These are phyloP conservation scores for Chlorella sp. DNA, from an alignment of 139 green algal genomes.

Conservation along the genomic window DNA sequence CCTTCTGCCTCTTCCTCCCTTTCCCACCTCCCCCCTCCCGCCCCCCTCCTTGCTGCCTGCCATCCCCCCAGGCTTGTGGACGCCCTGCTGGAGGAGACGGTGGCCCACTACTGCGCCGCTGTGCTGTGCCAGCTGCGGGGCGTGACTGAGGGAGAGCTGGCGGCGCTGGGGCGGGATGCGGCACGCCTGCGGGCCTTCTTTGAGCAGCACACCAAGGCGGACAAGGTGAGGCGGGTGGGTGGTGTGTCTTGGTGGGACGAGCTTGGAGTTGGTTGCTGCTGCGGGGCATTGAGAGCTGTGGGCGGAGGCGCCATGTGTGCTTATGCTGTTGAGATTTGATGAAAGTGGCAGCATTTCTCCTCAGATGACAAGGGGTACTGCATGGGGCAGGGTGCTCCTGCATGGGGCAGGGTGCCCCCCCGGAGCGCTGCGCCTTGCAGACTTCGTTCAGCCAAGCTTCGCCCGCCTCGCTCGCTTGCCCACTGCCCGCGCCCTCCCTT, in stretches of 20 bases:
- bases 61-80: conserved; percentile 48
- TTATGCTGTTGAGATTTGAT: background rate
- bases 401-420: no score
- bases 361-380: no score
- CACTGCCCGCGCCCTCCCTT: no score
- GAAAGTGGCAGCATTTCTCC: no score
- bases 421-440: no score
- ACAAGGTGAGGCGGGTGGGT: conserved; percentile 41
- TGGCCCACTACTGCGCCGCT: conserved; percentile 61
- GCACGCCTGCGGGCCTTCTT: conserved; percentile 67
- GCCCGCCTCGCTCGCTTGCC: no score
- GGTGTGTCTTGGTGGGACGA: no score
- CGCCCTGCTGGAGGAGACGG: conserved; percentile 54
- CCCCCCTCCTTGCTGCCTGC: background rate
- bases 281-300: background rate
- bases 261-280: no score
- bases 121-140: conserved; percentile 50
- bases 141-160: conserved; percentile 50
- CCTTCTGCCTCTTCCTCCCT: no score
- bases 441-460: no score
- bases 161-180: conserved; percentile 27
- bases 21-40: background rate
- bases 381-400: no score
- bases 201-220: conserved; percentile 30
- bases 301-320: background rate